Percentiles rank a stretch among this genome's conserved stretches.
phyloP scores from a whole-genome alignment of 768 basidiomycete genomes.

The Agaricus subrufescens region DNA sequence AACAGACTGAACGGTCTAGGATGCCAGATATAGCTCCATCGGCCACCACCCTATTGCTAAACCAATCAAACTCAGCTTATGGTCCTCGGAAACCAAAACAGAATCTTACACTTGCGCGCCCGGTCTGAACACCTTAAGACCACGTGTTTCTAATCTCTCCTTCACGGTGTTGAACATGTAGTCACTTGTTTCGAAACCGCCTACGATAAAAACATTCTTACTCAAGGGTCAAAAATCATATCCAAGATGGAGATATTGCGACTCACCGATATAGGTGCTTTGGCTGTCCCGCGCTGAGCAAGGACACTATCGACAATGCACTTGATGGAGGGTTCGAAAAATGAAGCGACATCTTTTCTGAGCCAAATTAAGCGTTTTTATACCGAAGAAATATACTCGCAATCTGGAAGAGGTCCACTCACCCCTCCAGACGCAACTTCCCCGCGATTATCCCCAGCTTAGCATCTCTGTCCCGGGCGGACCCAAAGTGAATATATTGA shows the following conservation, averaged over 20 bases:
- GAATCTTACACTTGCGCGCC: slow-evolving; percentile 47
- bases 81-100: slow-evolving; percentile 10
- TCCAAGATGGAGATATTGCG: not conserved
- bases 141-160: slow-evolving; percentile 27
- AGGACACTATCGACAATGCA: slow-evolving; percentile 23
- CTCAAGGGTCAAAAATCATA: slow-evolving; percentile 4
- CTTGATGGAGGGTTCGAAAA: slow-evolving; percentile 28
- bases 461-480: slow-evolving; percentile 30
- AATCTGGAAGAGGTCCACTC: not conserved
- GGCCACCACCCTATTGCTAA: slow-evolving; percentile 44
- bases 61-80: not conserved
- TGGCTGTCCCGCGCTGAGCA: slow-evolving; percentile 12
- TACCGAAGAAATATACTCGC: not conserved
- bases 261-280: slow-evolving; percentile 21
- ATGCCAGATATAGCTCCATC: slow-evolving; percentile 40
- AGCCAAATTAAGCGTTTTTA: not conserved
- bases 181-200: slow-evolving; percentile 55
- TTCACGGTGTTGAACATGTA: slow-evolving; percentile 44
- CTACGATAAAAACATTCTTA: slow-evolving; percentile 39
- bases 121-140: slow-evolving; percentile 42
- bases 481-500: slow-evolving; percentile 40
- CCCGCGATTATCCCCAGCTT: slow-evolving; percentile 33
- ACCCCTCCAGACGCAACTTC: slow-evolving; percentile 36
- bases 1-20: slow-evolving; percentile 45
- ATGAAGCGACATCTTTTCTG: slow-evolving; percentile 14